Base-by-base conservation (phyloP, 176 grass and related monocot genomes). In the Thalia dealbata region DNA sequence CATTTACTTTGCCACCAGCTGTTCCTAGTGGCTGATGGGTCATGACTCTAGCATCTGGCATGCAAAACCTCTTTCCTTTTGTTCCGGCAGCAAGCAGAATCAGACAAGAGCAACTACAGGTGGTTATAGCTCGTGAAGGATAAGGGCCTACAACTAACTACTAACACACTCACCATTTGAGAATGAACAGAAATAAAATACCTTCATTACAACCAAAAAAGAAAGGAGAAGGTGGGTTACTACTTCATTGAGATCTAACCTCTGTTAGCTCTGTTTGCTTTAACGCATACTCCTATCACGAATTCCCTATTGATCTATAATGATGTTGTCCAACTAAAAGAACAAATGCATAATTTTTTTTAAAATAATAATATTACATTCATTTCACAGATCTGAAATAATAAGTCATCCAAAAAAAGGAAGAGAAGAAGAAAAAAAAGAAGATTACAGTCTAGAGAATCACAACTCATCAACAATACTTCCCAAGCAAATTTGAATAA, bases 21-120 rank as follows among this genome's bases (percentile, higher is more conserved):
- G 84, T 86, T 50, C 86, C 86, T 65, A 88, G 85, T 61, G 93
- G 93, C 27, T 91, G 82, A 87, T 92, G 93, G 65, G 92, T 92
- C 89, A 97, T 97, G 68, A 97, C 84, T 78, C 87, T 97, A 6
- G 93, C 87, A 91, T 97, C 92, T 73, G 93, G 87, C 93, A 97
- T 97, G 87, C 93, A 97, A 80, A 91, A 92, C 77, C 93, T 90
- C 83, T 97, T 92, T 46, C 89, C 93, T 71, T 78, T 92, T 38
- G 87, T 92, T 59, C 93, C 93, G 70, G 89, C 81, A 80, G 85
- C 83, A 80, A 97, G 87, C 73, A 97, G 84, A 82, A 97, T 18
- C 38, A 63, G 4, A 48, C 6, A 52, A 29, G 24, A 25, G 14
- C 15, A 26, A 50, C 25, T 30, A n/a, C 48, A 27, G 52, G 25